Evolutionary conservation across 257 asterid genomes (phyloP).

Genomic region (Petunia secreta): DNA sequence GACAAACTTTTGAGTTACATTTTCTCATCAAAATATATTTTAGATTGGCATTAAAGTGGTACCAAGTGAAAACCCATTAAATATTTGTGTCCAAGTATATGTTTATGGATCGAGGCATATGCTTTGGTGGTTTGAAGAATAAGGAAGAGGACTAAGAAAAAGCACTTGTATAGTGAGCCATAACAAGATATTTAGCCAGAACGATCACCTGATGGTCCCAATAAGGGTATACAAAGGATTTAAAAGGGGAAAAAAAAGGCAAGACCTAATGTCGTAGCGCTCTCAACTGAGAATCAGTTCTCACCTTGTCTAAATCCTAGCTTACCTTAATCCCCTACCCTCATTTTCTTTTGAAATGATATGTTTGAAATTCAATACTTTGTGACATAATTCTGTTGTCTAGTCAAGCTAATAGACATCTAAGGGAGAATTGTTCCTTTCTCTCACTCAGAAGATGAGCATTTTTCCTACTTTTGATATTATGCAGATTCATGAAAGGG

Average conservation of each 20-base stretch:
- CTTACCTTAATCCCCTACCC: background rate
- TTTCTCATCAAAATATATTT: background rate
- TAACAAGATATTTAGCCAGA: background rate
- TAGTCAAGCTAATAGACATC: background rate
- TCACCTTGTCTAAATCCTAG: background rate
- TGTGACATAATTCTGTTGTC: background rate
- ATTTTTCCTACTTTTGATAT: constrained; percentile 12
- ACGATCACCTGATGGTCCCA: background rate
- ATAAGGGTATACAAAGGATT: background rate
- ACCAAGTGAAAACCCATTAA: background rate
- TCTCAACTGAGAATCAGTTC: background rate
- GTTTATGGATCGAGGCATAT: background rate
- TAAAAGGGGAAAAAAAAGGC: background rate
- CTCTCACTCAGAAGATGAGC: background rate
- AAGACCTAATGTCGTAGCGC: background rate
- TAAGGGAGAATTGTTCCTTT: constrained; percentile 1
- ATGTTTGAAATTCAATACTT: background rate
- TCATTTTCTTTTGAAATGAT: background rate
- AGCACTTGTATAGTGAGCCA: background rate
- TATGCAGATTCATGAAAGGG: constrained; percentile 1
- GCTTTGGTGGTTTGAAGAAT: background rate
- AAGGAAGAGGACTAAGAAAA: background rate
- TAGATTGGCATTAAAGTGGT: background rate
- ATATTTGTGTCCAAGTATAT: background rate
- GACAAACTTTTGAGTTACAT: background rate